A percentile compares a stretch with the other conserved stretches of the same genome.
Evolutionary conservation across 2,329 filamentous ascomycete genomes (phyloP).

Genomic region (Graphilbum ipis-grandicollis): DNA sequence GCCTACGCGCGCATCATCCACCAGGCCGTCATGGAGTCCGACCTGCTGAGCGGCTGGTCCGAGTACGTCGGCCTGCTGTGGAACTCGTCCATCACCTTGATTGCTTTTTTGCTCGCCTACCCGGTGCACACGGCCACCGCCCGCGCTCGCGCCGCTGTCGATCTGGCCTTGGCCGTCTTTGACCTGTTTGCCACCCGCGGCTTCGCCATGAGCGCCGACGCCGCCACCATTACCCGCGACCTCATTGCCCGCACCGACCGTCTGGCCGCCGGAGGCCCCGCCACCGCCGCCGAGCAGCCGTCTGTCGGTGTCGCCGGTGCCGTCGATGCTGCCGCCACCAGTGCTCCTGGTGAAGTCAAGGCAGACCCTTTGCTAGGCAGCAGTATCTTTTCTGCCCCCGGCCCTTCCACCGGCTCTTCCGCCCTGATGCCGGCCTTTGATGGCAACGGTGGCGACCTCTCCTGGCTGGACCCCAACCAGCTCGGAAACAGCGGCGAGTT

Average conservation of each 20-base stretch:
- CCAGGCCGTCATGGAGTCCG: constrained; percentile 12
- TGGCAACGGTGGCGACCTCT: constrained; percentile 4
- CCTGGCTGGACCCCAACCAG: constrained; percentile 10
- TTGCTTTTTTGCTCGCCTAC: constrained; percentile 17
- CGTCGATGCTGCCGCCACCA: background rate
- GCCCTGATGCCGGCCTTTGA: too few species aligned
- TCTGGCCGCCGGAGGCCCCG: constrained; percentile 1
- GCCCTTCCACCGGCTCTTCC: too few species aligned
- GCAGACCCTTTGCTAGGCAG: too few species aligned
- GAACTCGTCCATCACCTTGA: constrained; percentile 16
- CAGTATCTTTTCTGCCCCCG: too few species aligned
- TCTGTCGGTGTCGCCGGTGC: too few species aligned
- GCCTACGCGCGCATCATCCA: constrained; percentile 15
- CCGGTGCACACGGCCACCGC: constrained; percentile 11
- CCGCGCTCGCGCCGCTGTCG: constrained; percentile 13
- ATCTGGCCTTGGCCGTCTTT: constrained; percentile 20
- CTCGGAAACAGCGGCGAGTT: constrained; percentile 4
- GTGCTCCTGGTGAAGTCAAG: too few species aligned
- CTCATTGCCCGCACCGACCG: constrained; percentile 10
- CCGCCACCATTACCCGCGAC: constrained; percentile 19
- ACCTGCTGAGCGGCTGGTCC: constrained; percentile 14
- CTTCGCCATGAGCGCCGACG: constrained; percentile 23
- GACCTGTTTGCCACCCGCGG: constrained; percentile 15
- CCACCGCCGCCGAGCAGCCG: too few species aligned
- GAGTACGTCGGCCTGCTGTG: constrained; percentile 14